Evolutionary conservation across 441 rosid genomes (phyloP), one percentile per base, ranked within the genome.

Genomic region (Flueggea neowawraea): DNA sequence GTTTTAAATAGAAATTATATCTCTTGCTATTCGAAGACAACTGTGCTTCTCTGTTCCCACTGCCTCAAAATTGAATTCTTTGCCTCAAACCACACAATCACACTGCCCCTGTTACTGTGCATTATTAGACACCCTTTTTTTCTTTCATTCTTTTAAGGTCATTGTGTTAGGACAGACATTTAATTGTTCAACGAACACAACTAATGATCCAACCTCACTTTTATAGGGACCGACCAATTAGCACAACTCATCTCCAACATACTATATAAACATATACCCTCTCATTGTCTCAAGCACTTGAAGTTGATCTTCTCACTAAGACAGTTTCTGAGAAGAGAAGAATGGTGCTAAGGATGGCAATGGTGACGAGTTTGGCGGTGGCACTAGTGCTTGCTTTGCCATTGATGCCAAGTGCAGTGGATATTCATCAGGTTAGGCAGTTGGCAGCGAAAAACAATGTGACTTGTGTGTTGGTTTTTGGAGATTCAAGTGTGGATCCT

Each of bases 401-500:
- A 4, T 6, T 54, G 48, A 13, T 66, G 13, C 54, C 82, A 4
- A 17, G 52, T 41, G 83, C 78, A 43, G 28, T 80, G 57, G 70
- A 78, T 52, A 67, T 60, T 22, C 68, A 58, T 32, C 73, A 62
- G 16, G 52, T 78, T 16, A 72, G 69, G 57, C 77, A 68, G 44
- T 11, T 82, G 67, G 87, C 89, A 2, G 72, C 79, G 0, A 75
- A 70, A 58, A 47, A 80, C 74, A 89, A 91, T 36, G 71, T 89
- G 22, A 78, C 87, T 4, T 81, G 83, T 0, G 72, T 92, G 3
- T 11, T 92, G 57, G 95, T 86, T 17, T 92, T 92, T 47, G 98
- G 96, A 41, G 98, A 92, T 72, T 92, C 92, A 4, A 88, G 91
- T 66, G 95, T 89, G 7, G 98, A 92, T 75, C 80, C 95, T 0